These are phyloP conservation scores for Fragosphaeria purpurea DNA, from an alignment of 2,329 filamentous ascomycete species.

Conservation along the genomic window DNA sequence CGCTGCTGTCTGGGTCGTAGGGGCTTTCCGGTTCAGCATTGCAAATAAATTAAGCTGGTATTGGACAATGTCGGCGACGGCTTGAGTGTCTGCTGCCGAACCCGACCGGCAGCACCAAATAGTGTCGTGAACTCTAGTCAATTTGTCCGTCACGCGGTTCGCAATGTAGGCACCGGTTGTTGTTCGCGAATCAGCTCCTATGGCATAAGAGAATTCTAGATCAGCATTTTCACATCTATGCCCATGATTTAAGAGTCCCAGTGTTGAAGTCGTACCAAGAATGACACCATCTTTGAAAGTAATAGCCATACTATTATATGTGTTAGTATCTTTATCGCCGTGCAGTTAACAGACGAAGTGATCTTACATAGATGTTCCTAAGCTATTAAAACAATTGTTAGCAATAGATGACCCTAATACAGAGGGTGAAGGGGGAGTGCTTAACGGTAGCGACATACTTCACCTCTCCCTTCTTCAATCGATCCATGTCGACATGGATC, in stretches of 20 bases:
- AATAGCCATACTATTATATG: conserved; percentile 72
- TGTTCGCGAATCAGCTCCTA: conserved; percentile 89
- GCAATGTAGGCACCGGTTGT: conserved; percentile 98
- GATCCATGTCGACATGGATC: conserved; percentile 98
- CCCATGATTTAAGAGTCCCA: not conserved
- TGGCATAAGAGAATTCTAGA: not conserved
- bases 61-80: conserved; percentile 94
- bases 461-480: conserved; percentile 96
- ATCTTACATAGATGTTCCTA: conserved; percentile 88
- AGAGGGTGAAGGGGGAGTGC: not conserved
- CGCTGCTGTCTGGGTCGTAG: conserved; percentile 89
- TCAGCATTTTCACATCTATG: not conserved
- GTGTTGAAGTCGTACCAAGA: conserved; percentile 47
- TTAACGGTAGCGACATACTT: conserved; percentile 55
- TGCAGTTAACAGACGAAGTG: conserved; percentile 6
- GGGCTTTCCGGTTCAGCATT: conserved; percentile 77
- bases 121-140: conserved; percentile 95
- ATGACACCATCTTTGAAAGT: conserved; percentile 99
- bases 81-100: conserved; percentile 94
- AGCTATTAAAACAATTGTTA: conserved; percentile 41
- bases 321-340: not conserved
- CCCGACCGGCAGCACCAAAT: conserved; percentile 99
- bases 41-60: conserved; percentile 92
- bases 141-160: conserved; percentile 98
- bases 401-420: conserved; percentile 8